These are phyloP conservation scores for Rhodotorula sp. DNA, from an alignment of 1,284 basidiomycete genomes.

Conservation along the genomic window DNA sequence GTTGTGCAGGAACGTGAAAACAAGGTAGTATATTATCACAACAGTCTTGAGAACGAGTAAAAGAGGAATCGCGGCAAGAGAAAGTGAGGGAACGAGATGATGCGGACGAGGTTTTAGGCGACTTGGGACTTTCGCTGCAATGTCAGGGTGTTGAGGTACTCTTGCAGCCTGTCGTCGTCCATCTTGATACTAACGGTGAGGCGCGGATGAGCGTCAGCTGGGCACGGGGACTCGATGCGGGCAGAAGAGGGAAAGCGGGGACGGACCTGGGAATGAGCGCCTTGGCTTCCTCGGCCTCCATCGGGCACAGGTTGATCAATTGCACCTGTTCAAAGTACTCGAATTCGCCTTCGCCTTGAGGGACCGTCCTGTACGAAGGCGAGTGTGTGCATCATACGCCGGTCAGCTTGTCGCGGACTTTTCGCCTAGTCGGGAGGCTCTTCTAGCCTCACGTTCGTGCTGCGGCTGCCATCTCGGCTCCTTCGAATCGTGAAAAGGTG, in stretches of 20 bases:
- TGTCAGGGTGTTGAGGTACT: conserved; percentile 78
- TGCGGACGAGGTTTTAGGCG: conserved; percentile 52
- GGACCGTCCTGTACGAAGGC: not conserved
- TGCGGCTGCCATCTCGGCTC: conserved; percentile 77
- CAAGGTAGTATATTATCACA: not conserved
- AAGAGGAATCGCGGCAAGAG: not conserved
- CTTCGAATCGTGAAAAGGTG: conserved; percentile 84
- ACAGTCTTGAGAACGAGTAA: not conserved
- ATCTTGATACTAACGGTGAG: conserved; percentile 52
- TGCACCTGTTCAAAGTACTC: conserved; percentile 91
- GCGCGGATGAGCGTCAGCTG: not conserved
- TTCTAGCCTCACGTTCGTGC: conserved; percentile 84
- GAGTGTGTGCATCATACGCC: not conserved
- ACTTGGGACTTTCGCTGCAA: conserved; percentile 79
- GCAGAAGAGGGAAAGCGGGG: not conserved
- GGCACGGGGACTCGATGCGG: not conserved
- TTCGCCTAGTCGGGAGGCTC: no score
- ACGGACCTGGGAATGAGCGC: conserved; percentile 71
- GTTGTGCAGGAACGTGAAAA: no score
- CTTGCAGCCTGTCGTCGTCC: conserved; percentile 79
- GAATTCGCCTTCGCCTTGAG: conserved; percentile 59
- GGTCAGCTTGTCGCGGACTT: conserved; percentile 16
- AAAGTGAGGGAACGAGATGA: not conserved
- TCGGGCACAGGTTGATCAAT: conserved; percentile 84
- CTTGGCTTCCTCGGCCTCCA: conserved; percentile 83